Base-by-base conservation (phyloP, 306 rosid species). In the Elaeagnus macrophylla region DNA sequence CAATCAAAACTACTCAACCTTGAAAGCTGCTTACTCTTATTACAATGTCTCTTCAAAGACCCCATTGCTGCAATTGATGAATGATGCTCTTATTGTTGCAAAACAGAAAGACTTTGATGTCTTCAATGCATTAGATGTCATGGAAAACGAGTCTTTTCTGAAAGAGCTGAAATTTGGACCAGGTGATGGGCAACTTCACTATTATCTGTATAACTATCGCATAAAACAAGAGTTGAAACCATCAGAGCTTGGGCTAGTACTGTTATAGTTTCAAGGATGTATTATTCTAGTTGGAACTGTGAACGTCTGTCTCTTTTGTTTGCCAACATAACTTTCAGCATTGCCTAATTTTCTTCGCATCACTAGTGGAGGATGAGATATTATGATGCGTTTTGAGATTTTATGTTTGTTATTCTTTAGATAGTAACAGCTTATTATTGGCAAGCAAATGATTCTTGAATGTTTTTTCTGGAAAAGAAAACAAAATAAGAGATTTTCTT, bases 1-100 rank as follows among this genome's bases (percentile, higher is more conserved):
- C 18, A 86, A 78, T 59, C 93, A 69, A 51, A 83, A 57, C 44
- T 79, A 86, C 75, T 66, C 86, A 0, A 80, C 64, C 47, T 78
- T 86, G 86, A 86, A 86, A 75, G 93, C 88, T 38, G 95, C 95
- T 14, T 86, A 86, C 77, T 86, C 95, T 2, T 86, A 75, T 62
- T 86, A 83, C 13, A 86, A 80, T 45, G 91, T 86, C 64, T 56
- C 85, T 37, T 73, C 91, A 2, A 86, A 65, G 57, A 83, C 88
- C 53, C 93, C 95, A 12, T 53, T 86, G 73, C 64, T 74, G 56
- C 93, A 80, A 72, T 66, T 86, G 73, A 83, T 86, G 93, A 86
- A 86, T 46, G 95, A 83, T 55, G 88, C 79, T 19, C 88, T 86
- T 17, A 76, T 86, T 36, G 74, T 83, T 5, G 93, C 95, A 12